These are phyloP conservation scores for Zangia roseola DNA, from an alignment of 768 basidiomycete genomes.

Conservation along the genomic window DNA sequence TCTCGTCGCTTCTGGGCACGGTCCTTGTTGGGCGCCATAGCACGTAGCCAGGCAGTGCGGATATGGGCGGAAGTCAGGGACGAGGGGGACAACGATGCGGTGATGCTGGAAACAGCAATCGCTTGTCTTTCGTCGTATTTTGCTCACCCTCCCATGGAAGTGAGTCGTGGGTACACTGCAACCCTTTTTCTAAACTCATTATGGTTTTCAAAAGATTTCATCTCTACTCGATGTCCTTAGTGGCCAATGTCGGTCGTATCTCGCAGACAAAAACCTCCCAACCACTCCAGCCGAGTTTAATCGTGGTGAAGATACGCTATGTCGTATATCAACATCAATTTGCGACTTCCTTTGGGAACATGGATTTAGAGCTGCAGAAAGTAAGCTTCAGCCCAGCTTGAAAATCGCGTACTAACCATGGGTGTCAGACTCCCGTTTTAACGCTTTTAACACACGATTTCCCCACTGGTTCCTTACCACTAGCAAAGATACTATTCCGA, in stretches of 20 bases:
- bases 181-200: neutral
- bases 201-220: constrained; percentile 35
- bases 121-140: constrained; percentile 54
- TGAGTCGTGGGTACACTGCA: constrained; percentile 19
- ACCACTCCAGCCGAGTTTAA: constrained; percentile 31
- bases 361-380: constrained; percentile 44
- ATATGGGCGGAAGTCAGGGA: constrained; percentile 34
- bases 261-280: constrained; percentile 30
- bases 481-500: constrained; percentile 51
- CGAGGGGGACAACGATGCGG: constrained; percentile 5
- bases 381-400: constrained; percentile 30
- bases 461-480: constrained; percentile 57
- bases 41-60: constrained; percentile 40
- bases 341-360: constrained; percentile 49
- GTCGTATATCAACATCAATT: constrained; percentile 40
- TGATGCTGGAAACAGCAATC: constrained; percentile 45
- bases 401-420: neutral
- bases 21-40: constrained; percentile 42
- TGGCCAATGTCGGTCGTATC: constrained; percentile 37
- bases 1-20: constrained; percentile 53
- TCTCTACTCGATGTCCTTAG: constrained; percentile 40
- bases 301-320: constrained; percentile 30
- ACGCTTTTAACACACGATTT: constrained; percentile 51
- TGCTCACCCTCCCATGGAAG: constrained; percentile 43
- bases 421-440: constrained; percentile 37